These are phyloP conservation scores for Picochlorum sp. DNA, from an alignment of 139 green algal species.

Conservation along the genomic window DNA sequence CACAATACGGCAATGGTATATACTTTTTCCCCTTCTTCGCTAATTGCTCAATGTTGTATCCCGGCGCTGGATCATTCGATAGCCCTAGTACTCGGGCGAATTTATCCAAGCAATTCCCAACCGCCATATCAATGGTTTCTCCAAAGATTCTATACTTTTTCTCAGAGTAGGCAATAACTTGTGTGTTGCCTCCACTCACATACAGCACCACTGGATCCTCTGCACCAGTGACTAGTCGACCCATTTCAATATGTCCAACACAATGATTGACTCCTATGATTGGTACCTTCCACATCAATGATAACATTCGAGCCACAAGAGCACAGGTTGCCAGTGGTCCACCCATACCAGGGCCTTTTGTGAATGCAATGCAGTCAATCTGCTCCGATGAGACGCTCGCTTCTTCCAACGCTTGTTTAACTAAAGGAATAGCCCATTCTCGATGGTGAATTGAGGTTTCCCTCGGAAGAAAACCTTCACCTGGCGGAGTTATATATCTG, in stretches of 20 bases:
- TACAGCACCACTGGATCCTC: conserved; percentile 86
- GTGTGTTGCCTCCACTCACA: conserved; percentile 84
- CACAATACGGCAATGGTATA: conserved; percentile 79
- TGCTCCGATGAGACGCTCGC: conserved; percentile 43
- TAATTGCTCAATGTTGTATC: conserved; percentile 93
- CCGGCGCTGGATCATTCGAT: conserved; percentile 68
- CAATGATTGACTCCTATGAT: conserved; percentile 88
- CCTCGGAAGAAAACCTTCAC: conserved; percentile 74
- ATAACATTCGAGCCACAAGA: conserved; percentile 72
- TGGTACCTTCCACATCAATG: conserved; percentile 58
- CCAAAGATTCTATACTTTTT: conserved; percentile 85
- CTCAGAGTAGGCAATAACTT: conserved; percentile 85
- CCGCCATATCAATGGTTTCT: conserved; percentile 90
- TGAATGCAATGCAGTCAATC: conserved; percentile 70
- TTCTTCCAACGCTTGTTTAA: conserved; percentile 55
- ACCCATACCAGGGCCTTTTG: conserved; percentile 88
- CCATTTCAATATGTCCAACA: conserved; percentile 92
- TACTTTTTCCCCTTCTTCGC: conserved; percentile 68
- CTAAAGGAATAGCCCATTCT: conserved; percentile 40
- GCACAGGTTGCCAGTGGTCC: conserved; percentile 67
- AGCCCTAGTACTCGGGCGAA: conserved; percentile 73
- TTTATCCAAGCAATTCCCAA: conserved; percentile 86
- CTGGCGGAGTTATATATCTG: conserved; percentile 73
- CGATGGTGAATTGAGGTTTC: conserved; percentile 84
- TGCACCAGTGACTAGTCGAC: conserved; percentile 69